Base-by-base conservation (phyloP, 495 filamentous ascomycete species). In the Penicillium bialowiezense region DNA sequence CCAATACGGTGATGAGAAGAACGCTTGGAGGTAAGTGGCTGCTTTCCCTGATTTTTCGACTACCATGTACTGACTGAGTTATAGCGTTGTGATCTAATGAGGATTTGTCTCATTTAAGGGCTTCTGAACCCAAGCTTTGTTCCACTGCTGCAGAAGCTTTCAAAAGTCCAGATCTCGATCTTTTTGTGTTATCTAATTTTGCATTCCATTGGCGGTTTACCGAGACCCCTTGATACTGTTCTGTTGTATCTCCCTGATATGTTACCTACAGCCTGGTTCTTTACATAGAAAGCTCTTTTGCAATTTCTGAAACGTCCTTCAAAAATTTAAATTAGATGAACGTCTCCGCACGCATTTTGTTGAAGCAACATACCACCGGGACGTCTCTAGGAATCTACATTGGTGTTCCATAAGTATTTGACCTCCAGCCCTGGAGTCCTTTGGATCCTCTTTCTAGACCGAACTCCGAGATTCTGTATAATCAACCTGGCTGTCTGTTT, bases 1-100 rank as follows among this genome's bases (percentile, higher is more conserved):
- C 50, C 91, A 96, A 71, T 97, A 97, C 64, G 93, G 93, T 36
- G 90, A 95, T 57, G 90, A 95, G 67, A 76, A 86, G 62, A 88
- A 95, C 64, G 75, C 82, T 46, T 96, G 91, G 91, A 91, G 89
- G 71, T 74, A 65, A 67, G 70, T 54, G 34, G 17, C 2, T 14
- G 21, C 26, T 5, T 3, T 9, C 18, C 15, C 2, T 29, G 24
- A 4, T n/a, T 28, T 14, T 12, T 5, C 24, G 26, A 15, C n/a
- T 12, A 29, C 4, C 6, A 29, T 32, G 21, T 39, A 32, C 56
- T 66, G 45, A 70, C 56, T 10, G 13, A 21, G 37, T 37, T 1
- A 31, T 37, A 71, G 68, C 50, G 56, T 60, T 37, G 50, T 61
- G 41, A 49, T 70, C 34, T 71, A 65, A 62, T 39, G 26, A 23